Conservation (phyloP, 2,329 filamentous ascomycete genomes). For the Diaporthe velutina region DNA sequence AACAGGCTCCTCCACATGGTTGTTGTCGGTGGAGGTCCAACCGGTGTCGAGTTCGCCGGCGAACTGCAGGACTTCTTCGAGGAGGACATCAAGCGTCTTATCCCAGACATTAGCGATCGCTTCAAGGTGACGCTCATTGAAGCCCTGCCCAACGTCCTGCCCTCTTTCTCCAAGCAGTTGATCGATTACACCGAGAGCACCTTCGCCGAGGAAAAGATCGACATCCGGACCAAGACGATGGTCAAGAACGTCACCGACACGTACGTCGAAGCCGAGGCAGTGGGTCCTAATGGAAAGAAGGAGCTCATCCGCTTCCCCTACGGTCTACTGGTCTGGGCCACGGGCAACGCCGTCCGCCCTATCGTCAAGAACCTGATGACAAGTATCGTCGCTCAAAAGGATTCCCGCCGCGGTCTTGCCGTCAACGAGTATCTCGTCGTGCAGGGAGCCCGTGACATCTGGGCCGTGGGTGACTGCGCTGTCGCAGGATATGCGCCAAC, state of each 20-base stretch:
- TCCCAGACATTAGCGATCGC: constrained; percentile 93
- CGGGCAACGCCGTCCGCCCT: constrained; percentile 92
- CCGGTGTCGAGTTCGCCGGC: constrained; percentile 97
- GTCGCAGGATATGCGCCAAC: constrained; percentile 98
- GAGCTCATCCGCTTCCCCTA: constrained; percentile 86
- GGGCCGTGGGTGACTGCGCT: constrained; percentile 97
- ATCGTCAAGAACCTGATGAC: constrained; percentile 92
- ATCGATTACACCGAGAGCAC: constrained; percentile 99
- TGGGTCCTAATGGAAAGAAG: constrained; percentile 87
- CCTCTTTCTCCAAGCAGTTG: constrained; percentile 98
- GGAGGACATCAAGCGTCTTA: constrained; percentile 97
- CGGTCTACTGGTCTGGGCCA: constrained; percentile 97
- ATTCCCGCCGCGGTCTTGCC: constrained; percentile 92
- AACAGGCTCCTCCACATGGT: constrained; percentile 99
- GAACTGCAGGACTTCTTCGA: constrained; percentile 99
- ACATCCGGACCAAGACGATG: constrained; percentile 98
- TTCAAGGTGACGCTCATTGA: constrained; percentile 99
- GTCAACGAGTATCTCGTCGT: constrained; percentile 99
- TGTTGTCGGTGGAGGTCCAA: constrained; percentile 91
- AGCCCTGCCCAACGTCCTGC: constrained; percentile 94
- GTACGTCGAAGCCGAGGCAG: constrained; percentile 90
- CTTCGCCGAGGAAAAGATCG: constrained; percentile 98
- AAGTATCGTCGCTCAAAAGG: constrained; percentile 93
- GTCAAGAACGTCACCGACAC: constrained; percentile 97
- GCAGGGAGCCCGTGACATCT: constrained; percentile 96